Evolutionary conservation across 495 filamentous ascomycete species (phyloP).

Genomic region (Glonium stellatum): DNA sequence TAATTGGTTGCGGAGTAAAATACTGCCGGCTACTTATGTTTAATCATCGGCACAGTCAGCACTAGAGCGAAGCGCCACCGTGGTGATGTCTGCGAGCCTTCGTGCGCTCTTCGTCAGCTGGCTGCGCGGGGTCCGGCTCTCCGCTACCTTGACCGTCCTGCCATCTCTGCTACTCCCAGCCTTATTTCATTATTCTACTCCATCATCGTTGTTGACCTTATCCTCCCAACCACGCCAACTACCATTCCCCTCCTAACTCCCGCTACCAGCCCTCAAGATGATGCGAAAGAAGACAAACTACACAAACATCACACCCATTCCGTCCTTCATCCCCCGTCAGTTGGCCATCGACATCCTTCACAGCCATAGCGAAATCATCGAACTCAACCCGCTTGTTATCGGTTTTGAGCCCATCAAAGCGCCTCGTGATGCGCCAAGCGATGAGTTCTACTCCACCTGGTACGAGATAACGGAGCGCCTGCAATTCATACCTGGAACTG

Average conservation of each 20-base stretch:
- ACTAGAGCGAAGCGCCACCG: too few relatives aligned
- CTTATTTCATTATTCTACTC: not conserved
- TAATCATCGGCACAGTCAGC: too few relatives aligned
- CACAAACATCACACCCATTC: conserved; percentile 38
- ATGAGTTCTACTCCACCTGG: conserved; percentile 37
- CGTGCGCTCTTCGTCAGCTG: too few relatives aligned
- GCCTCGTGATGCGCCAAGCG: conserved; percentile 32
- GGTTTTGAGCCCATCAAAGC: conserved; percentile 32
- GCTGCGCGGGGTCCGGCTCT: not conserved
- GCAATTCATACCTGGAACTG: conserved; percentile 33
- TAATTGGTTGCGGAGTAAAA: too few relatives aligned
- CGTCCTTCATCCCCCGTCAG: conserved; percentile 34
- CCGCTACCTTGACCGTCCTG: not conserved
- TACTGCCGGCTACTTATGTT: too few relatives aligned
- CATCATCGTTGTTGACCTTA: too few relatives aligned
- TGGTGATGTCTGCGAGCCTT: too few relatives aligned
- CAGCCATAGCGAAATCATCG: conserved; percentile 35
- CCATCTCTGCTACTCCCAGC: conserved; percentile 3
- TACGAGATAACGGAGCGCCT: conserved; percentile 37
- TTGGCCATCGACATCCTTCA: conserved; percentile 39
- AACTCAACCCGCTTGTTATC: conserved; percentile 35
- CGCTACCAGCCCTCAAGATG: conserved; percentile 16
- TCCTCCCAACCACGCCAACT: too few relatives aligned
- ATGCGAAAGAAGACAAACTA: conserved; percentile 33
- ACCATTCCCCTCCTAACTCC: not conserved